Conservation (phyloP, 2,329 filamentous ascomycete species). For the Pyricularia pennisetigena region DNA sequence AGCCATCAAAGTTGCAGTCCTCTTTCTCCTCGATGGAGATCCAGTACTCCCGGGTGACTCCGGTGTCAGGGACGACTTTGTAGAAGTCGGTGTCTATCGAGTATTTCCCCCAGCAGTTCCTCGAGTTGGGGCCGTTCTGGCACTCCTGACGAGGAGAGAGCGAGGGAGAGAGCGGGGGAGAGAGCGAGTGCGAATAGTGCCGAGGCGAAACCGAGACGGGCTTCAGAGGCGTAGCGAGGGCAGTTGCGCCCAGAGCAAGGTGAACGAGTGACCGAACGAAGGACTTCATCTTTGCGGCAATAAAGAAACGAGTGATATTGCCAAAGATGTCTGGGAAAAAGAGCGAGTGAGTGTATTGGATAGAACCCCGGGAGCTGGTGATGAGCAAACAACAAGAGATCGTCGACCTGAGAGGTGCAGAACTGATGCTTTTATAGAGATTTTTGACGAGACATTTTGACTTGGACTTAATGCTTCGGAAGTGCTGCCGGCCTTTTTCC, state of each 20-base stretch:
- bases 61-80: conserved; percentile 30
- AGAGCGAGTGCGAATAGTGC: not conserved
- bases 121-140: conserved; percentile 16
- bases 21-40: conserved; percentile 19
- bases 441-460: not conserved
- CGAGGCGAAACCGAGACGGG: not conserved
- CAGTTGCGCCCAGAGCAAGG: not conserved
- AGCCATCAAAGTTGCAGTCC: conserved; percentile 29
- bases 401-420: not conserved
- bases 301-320: not conserved
- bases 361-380: not conserved
- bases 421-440: not conserved
- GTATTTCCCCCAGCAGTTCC: conserved; percentile 10
- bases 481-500: not conserved
- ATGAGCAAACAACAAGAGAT: not conserved
- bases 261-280: not conserved
- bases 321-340: not conserved
- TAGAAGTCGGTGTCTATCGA: conserved; percentile 34
- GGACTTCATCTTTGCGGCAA: conserved; percentile 3
- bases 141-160: conserved; percentile 4
- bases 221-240: conserved; percentile 1
- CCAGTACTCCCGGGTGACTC: conserved; percentile 39
- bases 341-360: not conserved
- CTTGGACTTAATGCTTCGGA: not conserved
- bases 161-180: not conserved